Evolutionary conservation across 306 rosid genomes (phyloP), one percentile per base, ranked within the genome.

Genomic region (Casuarina glauca): DNA sequence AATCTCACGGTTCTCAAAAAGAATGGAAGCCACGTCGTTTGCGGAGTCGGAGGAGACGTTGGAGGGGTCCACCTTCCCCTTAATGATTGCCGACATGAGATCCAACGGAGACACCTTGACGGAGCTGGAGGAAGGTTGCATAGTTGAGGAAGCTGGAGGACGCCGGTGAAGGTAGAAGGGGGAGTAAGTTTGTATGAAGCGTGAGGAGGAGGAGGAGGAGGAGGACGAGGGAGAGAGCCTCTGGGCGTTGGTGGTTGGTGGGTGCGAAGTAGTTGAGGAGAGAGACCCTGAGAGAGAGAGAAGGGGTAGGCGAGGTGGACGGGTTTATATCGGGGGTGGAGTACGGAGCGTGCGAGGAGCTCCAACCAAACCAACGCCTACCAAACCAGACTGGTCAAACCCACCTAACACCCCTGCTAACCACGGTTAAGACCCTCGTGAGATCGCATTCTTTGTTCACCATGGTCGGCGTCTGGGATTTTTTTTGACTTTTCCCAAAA

Each of bases 51-150:
- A 81, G 4, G 97, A 88, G 9, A 76, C 78, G 72, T 86, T 87
- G 68, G 97, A 77, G 19, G 96, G 91, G 82, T 93, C 96, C 2
- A 89, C 35, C 68, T 88, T 91, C 9, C 97, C 93, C 51, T 80
- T 86, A 84, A 96, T 86, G 15, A 96, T 87, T 39, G 93, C 98
- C 2, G 96, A 86, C 88, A 96, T 81, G 70, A 96, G 90, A 88
- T 96, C 99, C 64, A 93, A 70, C 6, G 99, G 97, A 10, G 99
- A 95, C 46, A 89, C 79, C 87, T 93, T 95, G 74, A 89, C 79
- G 36, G 99, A 85, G 85, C 53, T 86, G 2, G 90, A 89, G 3
- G 86, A 75, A 19, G 94, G 80, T 53, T 93, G 74, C 99, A 93
- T 94, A 61, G 26, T 71, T 20, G 3, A 10, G 36, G 0, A 63